These are phyloP conservation scores for Phytophthora boehmeriae DNA, from an alignment of 352 stramenopile species.

Conservation along the genomic window DNA sequence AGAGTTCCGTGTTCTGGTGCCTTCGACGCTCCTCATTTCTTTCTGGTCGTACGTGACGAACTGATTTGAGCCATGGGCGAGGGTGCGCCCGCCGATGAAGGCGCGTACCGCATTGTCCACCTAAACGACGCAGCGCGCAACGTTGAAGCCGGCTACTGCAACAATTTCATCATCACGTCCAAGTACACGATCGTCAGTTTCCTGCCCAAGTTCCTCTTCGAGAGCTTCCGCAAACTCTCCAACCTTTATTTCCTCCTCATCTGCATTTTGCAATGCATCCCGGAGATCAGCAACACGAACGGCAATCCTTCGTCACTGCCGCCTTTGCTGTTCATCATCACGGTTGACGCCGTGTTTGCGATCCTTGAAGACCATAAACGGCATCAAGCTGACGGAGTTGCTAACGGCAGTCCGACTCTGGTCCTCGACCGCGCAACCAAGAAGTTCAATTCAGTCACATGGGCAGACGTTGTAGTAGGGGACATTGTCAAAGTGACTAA, in stretches of 20 bases:
- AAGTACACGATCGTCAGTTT: conserved; percentile 92
- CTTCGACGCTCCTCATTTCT: conserved; percentile 5
- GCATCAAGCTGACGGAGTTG: conserved; percentile 80
- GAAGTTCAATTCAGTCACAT: conserved; percentile 62
- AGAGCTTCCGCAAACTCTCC: conserved; percentile 90
- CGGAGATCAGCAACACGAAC: conserved; percentile 91
- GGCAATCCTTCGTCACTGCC: conserved; percentile 87
- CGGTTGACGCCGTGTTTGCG: conserved; percentile 88
- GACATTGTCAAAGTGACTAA: conserved; percentile 85
- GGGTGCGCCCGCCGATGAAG: conserved; percentile 17
- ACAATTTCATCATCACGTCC: conserved; percentile 92
- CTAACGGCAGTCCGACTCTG: conserved; percentile 74
- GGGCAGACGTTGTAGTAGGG: conserved; percentile 86
- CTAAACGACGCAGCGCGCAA: conserved; percentile 67
- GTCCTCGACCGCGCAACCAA: conserved; percentile 56
- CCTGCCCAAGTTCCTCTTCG: conserved; percentile 91
- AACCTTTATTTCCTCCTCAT: conserved; percentile 95
- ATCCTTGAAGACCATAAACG: conserved; percentile 89
- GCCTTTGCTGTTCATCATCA: conserved; percentile 91
- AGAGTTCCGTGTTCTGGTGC: conserved; percentile 4
- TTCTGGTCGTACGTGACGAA: conserved; percentile 11
- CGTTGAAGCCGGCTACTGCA: conserved; percentile 62
- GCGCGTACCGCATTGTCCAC: conserved; percentile 66
- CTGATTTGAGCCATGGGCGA: conserved; percentile 24
- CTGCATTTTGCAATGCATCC: conserved; percentile 87